Conservation (phyloP, 2,329 filamentous ascomycete genomes). For the Fusarium sacchari region DNA sequence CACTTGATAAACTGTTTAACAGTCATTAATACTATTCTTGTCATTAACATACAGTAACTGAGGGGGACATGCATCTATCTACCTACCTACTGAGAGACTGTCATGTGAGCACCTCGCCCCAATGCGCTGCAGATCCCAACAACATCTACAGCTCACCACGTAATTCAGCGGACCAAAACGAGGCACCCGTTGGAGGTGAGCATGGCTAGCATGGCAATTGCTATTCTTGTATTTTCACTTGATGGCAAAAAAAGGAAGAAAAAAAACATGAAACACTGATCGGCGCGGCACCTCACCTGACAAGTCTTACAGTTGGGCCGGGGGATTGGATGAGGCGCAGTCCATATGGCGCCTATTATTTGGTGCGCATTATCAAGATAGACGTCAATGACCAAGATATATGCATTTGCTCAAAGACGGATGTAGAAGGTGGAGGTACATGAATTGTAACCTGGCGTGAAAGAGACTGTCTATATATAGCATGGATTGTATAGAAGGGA, state of each 20-base stretch:
- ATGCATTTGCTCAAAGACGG: background rate
- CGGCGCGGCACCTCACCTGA: constrained; percentile 28
- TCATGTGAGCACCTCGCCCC: constrained; percentile 2
- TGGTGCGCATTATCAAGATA: constrained; percentile 8
- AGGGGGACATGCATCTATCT: background rate
- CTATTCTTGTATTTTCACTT: constrained; percentile 15
- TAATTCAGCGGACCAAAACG: background rate
- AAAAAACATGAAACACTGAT: constrained; percentile 37
- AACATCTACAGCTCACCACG: constrained; percentile 4
- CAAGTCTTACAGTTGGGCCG: constrained; percentile 8
- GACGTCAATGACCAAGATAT: background rate
- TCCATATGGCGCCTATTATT: constrained; percentile 6
- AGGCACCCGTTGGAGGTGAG: background rate
- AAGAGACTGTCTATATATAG: background rate
- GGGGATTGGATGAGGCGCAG: constrained; percentile 22
- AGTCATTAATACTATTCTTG: constrained; percentile 8
- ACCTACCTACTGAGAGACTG: background rate
- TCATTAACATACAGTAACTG: background rate
- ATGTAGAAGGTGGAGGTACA: background rate
- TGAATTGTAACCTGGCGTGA: background rate
- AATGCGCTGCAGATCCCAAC: background rate
- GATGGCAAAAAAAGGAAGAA: constrained; percentile 25
- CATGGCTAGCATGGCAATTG: background rate
- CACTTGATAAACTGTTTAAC: background rate
- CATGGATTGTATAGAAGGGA: no score